A percentile compares a stretch with the other conserved stretches of the same genome.
Evolutionary conservation across 352 stramenopile genomes (phyloP).

Genomic region (Globisporangium paddicum): DNA sequence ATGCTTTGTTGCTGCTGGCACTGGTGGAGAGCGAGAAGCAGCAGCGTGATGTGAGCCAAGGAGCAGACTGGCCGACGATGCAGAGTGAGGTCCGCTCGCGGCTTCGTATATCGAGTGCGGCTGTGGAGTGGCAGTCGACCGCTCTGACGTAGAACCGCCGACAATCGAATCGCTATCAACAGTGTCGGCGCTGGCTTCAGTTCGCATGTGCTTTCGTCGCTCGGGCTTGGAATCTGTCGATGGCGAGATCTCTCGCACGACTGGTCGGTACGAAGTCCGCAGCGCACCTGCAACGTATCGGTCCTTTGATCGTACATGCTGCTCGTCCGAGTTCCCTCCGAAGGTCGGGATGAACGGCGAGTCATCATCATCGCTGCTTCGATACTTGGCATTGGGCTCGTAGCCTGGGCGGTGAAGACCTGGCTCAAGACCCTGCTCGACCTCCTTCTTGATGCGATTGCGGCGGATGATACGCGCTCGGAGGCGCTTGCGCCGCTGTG

Average conservation of each 20-base stretch:
- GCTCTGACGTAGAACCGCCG: background rate
- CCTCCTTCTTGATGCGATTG: constrained; percentile 58
- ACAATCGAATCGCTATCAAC: background rate
- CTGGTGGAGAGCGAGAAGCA: background rate
- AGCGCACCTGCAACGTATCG: constrained; percentile 7
- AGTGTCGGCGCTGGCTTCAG: background rate
- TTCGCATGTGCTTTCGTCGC: background rate
- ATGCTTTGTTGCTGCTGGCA: background rate
- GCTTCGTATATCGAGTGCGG: background rate
- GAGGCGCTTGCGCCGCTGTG: constrained; percentile 28
- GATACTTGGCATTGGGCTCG: background rate
- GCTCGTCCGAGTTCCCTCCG: constrained; percentile 12
- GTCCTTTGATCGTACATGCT: background rate
- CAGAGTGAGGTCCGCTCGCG: background rate
- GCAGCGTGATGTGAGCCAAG: background rate
- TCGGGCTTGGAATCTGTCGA: background rate
- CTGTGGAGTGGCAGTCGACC: background rate
- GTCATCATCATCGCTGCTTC: background rate
- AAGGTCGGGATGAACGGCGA: constrained; percentile 14
- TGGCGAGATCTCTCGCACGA: background rate
- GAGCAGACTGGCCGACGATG: background rate
- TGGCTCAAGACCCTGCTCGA: constrained; percentile 37
- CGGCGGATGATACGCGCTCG: constrained; percentile 52
- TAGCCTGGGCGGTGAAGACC: constrained; percentile 22
- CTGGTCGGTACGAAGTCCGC: background rate